Evolutionary conservation across 768 basidiomycete genomes (phyloP).

Genomic region (Leccinum variicolor): DNA sequence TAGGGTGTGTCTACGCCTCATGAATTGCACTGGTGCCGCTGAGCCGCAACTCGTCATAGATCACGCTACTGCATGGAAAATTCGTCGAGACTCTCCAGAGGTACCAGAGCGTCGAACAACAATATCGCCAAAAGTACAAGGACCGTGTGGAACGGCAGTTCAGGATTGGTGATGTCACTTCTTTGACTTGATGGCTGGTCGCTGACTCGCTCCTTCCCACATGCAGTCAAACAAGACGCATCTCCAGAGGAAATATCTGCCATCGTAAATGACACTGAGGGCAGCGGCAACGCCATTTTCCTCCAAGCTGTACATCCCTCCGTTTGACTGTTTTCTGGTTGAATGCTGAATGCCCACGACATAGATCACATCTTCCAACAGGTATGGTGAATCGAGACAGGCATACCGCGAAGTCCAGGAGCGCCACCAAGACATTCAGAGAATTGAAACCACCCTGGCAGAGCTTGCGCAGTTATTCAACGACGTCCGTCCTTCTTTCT

Average conservation of each 20-base stretch:
- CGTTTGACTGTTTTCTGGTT: background rate
- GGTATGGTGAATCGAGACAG: constrained; percentile 78
- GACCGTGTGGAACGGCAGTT: constrained; percentile 73
- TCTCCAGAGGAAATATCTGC: constrained; percentile 73
- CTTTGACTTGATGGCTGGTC: background rate
- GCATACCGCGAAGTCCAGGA: constrained; percentile 89
- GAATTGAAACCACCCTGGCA: constrained; percentile 83
- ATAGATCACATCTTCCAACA: constrained; percentile 71
- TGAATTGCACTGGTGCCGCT: background rate
- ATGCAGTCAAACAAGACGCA: constrained; percentile 80
- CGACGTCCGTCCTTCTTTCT: constrained; percentile 49
- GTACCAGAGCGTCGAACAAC: constrained; percentile 74
- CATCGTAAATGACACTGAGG: constrained; percentile 61
- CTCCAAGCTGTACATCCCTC: constrained; percentile 54
- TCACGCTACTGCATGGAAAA: constrained; percentile 57
- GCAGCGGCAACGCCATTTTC: constrained; percentile 67
- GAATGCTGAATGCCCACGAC: background rate
- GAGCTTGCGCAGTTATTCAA: constrained; percentile 86
- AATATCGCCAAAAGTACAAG: constrained; percentile 59
- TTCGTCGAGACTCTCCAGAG: constrained; percentile 75
- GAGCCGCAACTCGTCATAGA: constrained; percentile 34
- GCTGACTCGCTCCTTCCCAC: background rate
- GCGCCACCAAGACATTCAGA: constrained; percentile 79
- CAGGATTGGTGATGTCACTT: constrained; percentile 55
- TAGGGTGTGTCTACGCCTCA: constrained; percentile 15